A percentile compares a stretch with the other conserved stretches of the same genome.
These are phyloP conservation scores for Aphelidium insulamus DNA, from an alignment of 371 early-diverging fungal species.

Conservation along the genomic window DNA sequence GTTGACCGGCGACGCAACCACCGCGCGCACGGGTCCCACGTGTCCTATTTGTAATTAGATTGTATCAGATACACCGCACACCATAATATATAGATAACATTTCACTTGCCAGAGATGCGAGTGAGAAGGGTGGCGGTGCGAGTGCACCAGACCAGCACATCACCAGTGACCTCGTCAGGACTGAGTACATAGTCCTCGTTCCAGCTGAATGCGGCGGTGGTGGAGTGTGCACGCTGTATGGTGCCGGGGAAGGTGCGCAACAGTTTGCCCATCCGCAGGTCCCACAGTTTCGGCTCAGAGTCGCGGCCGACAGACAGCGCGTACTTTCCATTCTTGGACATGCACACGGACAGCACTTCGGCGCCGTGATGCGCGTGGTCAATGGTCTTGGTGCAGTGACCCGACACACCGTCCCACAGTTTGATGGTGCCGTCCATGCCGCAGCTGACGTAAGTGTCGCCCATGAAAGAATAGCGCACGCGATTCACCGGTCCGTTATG, in stretches of 20 bases:
- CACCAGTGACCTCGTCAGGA: conserved; percentile 39
- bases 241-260: conserved; percentile 14
- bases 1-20: no score
- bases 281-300: conserved; percentile 55
- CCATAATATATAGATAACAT: conserved; percentile 2
- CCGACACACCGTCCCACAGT: conserved; percentile 60
- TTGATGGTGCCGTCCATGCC: conserved; percentile 67
- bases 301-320: conserved; percentile 57
- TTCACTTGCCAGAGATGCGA: conserved; percentile 12
- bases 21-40: no score
- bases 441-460: conserved; percentile 42
- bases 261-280: conserved; percentile 40
- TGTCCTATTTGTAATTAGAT: no score
- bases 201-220: conserved; percentile 39
- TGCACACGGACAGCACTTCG: conserved; percentile 40
- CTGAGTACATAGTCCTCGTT: conserved; percentile 57
- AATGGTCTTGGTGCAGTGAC: conserved; percentile 41
- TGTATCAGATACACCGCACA: no score
- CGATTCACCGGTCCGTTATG: conserved; percentile 43
- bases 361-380: conserved; percentile 47
- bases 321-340: conserved; percentile 50
- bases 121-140: conserved; percentile 25
- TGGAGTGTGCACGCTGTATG: conserved; percentile 13
- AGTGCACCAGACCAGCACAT: conserved; percentile 38
- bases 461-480: conserved; percentile 47